Percentiles rank a stretch among this genome's conserved stretches.
Conservation (phyloP, 2,329 filamentous ascomycete species). For the Aspergillus sp. region DNA sequence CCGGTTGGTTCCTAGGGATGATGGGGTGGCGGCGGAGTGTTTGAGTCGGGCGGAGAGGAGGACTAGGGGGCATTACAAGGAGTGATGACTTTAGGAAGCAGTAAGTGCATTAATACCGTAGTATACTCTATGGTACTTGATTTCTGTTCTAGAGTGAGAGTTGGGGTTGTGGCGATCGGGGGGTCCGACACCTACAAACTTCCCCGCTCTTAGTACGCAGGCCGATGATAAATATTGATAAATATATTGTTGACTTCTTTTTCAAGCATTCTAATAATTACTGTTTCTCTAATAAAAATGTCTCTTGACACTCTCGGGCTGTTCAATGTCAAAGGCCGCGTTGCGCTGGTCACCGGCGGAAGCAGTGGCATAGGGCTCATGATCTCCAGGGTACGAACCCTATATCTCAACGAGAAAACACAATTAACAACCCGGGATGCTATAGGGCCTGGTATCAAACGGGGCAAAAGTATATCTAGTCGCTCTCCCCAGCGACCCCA, state of each 20-base stretch:
- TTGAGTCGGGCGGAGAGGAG: slow-evolving; percentile 45
- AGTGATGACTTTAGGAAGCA: background rate
- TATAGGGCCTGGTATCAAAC: slow-evolving; percentile 44
- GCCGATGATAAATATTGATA: too few relatives aligned
- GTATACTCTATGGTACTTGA: too few relatives aligned
- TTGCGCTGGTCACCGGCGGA: slow-evolving; percentile 47
- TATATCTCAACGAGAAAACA: too few relatives aligned
- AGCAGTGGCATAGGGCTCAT: slow-evolving; percentile 50
- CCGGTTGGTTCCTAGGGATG: slow-evolving; percentile 54
- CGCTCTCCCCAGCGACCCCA: slow-evolving; percentile 43
- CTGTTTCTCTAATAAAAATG: background rate
- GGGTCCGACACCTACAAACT: background rate
- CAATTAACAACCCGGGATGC: too few relatives aligned
- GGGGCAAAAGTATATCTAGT: slow-evolving; percentile 50
- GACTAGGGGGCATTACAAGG: slow-evolving; percentile 51
- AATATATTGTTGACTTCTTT: too few relatives aligned
- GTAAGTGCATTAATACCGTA: background rate
- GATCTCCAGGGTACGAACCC: slow-evolving; percentile 42
- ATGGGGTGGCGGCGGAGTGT: slow-evolving; percentile 38
- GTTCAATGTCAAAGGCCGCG: slow-evolving; percentile 41
- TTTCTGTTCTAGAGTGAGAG: background rate
- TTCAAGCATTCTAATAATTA: too few relatives aligned
- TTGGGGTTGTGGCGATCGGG: background rate
- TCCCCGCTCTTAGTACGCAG: too few relatives aligned
- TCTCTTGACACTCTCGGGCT: slow-evolving; percentile 13